Conservation (phyloP, 257 asterid species). For the Gynochthodes officinalis region DNA sequence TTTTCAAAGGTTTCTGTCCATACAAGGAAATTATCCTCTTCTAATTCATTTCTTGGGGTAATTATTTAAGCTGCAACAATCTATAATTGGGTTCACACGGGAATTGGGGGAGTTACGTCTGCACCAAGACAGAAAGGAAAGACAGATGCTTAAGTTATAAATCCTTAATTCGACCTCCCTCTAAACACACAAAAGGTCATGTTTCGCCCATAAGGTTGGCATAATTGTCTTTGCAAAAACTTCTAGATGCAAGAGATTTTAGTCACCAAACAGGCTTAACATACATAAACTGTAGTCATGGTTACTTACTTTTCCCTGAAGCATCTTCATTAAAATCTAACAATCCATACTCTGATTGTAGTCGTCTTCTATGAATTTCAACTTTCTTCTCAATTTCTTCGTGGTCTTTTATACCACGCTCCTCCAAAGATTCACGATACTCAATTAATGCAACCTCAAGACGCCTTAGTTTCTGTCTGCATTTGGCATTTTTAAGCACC, state of each 20-base stretch:
- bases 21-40: not conserved
- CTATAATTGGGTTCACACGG: not conserved
- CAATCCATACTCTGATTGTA: slow-evolving; percentile 70
- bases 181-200: not conserved
- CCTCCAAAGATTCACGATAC: slow-evolving; percentile 92
- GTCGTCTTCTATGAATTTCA: slow-evolving; percentile 54
- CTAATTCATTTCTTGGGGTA: not conserved
- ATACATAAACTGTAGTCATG: not conserved
- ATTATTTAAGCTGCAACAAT: not conserved
- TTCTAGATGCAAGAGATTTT: not conserved
- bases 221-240: not conserved
- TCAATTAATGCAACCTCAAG: slow-evolving; percentile 83
- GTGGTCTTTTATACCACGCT: slow-evolving; percentile 49
- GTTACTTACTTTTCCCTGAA: slow-evolving; percentile 61
- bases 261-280: not conserved
- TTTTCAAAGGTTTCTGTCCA: not conserved
- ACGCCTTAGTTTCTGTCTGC: slow-evolving; percentile 86
- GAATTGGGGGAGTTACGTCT: not conserved
- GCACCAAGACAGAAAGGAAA: not conserved
- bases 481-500: slow-evolving; percentile 16
- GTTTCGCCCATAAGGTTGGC: not conserved
- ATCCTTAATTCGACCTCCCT: not conserved
- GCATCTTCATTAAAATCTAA: slow-evolving; percentile 49
- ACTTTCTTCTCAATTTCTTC: slow-evolving; percentile 85
- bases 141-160: not conserved